Evolutionary conservation across 371 early-diverging fungal species (phyloP).

Genomic region (Coemansia sp.): DNA sequence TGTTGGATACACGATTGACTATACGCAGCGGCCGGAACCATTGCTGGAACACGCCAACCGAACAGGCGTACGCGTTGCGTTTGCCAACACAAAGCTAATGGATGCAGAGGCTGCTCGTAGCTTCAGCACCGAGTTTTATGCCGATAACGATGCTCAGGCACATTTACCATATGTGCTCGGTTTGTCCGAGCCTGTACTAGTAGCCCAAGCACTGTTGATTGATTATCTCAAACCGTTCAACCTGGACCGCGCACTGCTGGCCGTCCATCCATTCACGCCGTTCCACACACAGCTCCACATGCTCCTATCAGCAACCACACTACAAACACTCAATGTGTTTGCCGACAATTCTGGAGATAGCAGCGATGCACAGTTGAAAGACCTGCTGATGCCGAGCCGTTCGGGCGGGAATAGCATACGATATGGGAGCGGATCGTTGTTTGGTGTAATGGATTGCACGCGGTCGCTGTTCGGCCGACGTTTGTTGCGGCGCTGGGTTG

Average conservation of each 20-base stretch:
- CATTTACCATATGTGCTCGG: slow-evolving; percentile 4
- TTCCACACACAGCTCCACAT: slow-evolving; percentile 70
- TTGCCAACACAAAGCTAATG: slow-evolving; percentile 55
- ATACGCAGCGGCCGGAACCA: slow-evolving; percentile 14
- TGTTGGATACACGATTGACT: slow-evolving; percentile 43
- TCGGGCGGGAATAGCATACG: slow-evolving; percentile 17
- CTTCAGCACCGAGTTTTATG: slow-evolving; percentile 59
- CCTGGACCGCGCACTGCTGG: slow-evolving; percentile 29
- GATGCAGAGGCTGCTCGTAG: slow-evolving; percentile 57
- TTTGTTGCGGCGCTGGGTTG: slow-evolving; percentile 76
- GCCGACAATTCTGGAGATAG: background rate
- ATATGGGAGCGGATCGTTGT: slow-evolving; percentile 51
- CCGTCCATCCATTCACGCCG: slow-evolving; percentile 58
- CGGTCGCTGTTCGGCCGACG: slow-evolving; percentile 73
- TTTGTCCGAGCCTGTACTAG: slow-evolving; percentile 9
- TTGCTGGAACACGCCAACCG: slow-evolving; percentile 31
- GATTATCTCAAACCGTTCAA: slow-evolving; percentile 32
- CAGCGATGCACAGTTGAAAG: slow-evolving; percentile 21
- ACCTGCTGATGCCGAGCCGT: slow-evolving; percentile 21
- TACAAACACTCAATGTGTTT: slow-evolving; percentile 44
- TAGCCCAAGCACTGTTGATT: slow-evolving; percentile 34
- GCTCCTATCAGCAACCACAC: slow-evolving; percentile 72
- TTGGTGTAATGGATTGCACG: slow-evolving; percentile 69
- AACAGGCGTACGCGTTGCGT: slow-evolving; percentile 63
- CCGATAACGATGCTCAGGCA: slow-evolving; percentile 19